These are phyloP conservation scores for Begonia masoniana DNA, from an alignment of 306 rosid species.

Conservation along the genomic window DNA sequence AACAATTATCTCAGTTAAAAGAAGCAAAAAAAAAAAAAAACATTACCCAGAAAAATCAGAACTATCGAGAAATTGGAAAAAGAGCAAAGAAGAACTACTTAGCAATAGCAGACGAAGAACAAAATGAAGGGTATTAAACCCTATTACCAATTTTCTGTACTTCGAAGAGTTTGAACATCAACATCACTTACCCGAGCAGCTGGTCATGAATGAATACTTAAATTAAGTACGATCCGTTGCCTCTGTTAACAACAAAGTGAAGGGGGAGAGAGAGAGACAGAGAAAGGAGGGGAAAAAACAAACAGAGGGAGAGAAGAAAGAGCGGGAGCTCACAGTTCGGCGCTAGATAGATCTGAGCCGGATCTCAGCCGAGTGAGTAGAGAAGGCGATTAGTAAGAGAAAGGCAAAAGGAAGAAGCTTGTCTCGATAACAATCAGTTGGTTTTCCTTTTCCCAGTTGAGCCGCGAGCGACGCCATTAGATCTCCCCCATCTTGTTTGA, in stretches of 20 bases:
- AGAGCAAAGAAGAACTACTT: too few relatives aligned
- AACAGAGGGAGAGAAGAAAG: constrained; percentile 10
- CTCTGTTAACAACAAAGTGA: background rate
- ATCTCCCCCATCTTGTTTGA: background rate
- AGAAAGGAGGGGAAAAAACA: background rate
- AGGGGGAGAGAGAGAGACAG: background rate
- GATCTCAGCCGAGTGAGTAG: constrained; percentile 28
- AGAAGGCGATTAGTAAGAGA: constrained; percentile 9
- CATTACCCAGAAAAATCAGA: too few relatives aligned
- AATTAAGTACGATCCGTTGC: background rate
- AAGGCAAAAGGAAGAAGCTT: constrained; percentile 13
- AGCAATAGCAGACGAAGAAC: too few relatives aligned
- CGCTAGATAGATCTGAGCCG: constrained; percentile 31
- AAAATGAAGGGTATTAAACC: too few relatives aligned
- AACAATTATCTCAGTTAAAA: too few relatives aligned
- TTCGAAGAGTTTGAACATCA: too few relatives aligned
- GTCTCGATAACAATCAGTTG: background rate
- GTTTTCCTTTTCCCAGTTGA: constrained; percentile 13
- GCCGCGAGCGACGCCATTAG: constrained; percentile 39
- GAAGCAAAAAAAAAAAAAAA: too few relatives aligned
- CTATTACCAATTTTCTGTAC: too few relatives aligned
- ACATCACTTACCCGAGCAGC: too few relatives aligned
- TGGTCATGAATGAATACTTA: too few relatives aligned
- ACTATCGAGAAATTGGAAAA: too few relatives aligned
- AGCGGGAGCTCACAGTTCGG: constrained; percentile 15